Percentiles rank a stretch among this genome's conserved stretches.
Conservation (phyloP, 805 yeast species). For the Cyberlindnera lachancei region DNA sequence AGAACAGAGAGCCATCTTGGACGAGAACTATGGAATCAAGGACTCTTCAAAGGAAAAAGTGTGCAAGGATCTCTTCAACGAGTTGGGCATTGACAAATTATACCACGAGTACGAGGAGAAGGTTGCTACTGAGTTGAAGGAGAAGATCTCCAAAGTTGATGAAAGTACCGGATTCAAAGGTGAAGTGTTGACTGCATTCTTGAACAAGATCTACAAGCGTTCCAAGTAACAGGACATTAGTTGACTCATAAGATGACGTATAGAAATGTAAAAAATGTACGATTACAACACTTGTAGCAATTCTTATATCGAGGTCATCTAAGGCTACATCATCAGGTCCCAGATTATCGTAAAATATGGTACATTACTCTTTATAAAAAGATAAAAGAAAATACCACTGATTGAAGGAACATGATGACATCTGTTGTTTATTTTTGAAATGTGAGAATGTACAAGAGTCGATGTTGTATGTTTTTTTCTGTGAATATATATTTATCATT, state of each 20-base stretch:
- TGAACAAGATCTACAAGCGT: conserved; percentile 90
- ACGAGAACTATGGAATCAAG: conserved; percentile 86
- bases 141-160: conserved; percentile 64
- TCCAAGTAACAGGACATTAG: conserved; percentile 56
- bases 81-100: conserved; percentile 60
- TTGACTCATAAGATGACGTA: background rate
- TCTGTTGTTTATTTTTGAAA: too few relatives aligned
- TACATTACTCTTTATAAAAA: too few relatives aligned
- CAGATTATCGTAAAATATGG: too few relatives aligned
- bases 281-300: too few relatives aligned
- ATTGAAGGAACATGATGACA: too few relatives aligned
- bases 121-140: conserved; percentile 55
- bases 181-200: conserved; percentile 76
- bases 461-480: too few relatives aligned
- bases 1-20: conserved; percentile 77
- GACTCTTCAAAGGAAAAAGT: conserved; percentile 57
- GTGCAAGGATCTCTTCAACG: conserved; percentile 67
- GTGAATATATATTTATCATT: too few relatives aligned
- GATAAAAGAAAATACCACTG: too few relatives aligned
- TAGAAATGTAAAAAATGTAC: background rate
- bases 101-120: conserved; percentile 81
- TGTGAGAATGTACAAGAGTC: too few relatives aligned
- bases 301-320: too few relatives aligned
- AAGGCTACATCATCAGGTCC: too few relatives aligned
- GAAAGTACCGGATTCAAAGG: conserved; percentile 91